These are phyloP conservation scores for Alternaria tenuissima DNA, from an alignment of 2,329 filamentous ascomycete species.

Conservation along the genomic window DNA sequence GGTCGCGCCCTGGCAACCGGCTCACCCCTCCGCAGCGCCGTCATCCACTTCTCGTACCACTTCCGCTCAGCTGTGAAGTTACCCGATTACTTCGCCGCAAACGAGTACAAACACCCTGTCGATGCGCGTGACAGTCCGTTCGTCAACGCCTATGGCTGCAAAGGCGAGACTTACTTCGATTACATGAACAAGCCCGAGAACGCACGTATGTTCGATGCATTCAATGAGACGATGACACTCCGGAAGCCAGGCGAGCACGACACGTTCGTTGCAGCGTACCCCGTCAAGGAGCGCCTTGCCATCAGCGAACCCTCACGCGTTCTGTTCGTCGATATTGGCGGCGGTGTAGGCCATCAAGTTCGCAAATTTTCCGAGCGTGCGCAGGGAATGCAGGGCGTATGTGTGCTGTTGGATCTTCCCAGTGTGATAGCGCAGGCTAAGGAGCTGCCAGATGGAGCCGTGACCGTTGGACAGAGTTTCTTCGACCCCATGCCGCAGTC, in stretches of 20 bases:
- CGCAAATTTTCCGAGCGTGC: neutral
- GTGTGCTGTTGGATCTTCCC: constrained; percentile 28
- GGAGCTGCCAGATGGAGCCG: constrained; percentile 9
- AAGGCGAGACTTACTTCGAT: constrained; percentile 36
- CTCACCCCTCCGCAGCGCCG: constrained; percentile 3
- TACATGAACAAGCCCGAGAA: constrained; percentile 28
- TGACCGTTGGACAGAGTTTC: constrained; percentile 24
- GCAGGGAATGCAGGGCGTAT: neutral
- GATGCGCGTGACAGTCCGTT: constrained; percentile 41
- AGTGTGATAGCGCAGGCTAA: constrained; percentile 14
- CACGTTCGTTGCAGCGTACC: constrained; percentile 25
- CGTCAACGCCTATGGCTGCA: constrained; percentile 21
- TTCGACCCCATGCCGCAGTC: constrained; percentile 25
- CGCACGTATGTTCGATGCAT: constrained; percentile 26
- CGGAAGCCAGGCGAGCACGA: constrained; percentile 5
- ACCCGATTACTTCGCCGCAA: constrained; percentile 38
- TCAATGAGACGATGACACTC: constrained; percentile 41
- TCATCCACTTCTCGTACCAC: constrained; percentile 20
- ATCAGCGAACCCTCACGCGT: constrained; percentile 11
- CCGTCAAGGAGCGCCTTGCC: constrained; percentile 20
- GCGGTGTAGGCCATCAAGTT: neutral
- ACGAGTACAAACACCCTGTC: constrained; percentile 38
- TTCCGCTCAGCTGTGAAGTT: constrained; percentile 19
- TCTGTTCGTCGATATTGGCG: constrained; percentile 31
- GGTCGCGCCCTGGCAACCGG: neutral